Base-by-base conservation (phyloP, 306 rosid genomes). In the Argentina anserina region DNA sequence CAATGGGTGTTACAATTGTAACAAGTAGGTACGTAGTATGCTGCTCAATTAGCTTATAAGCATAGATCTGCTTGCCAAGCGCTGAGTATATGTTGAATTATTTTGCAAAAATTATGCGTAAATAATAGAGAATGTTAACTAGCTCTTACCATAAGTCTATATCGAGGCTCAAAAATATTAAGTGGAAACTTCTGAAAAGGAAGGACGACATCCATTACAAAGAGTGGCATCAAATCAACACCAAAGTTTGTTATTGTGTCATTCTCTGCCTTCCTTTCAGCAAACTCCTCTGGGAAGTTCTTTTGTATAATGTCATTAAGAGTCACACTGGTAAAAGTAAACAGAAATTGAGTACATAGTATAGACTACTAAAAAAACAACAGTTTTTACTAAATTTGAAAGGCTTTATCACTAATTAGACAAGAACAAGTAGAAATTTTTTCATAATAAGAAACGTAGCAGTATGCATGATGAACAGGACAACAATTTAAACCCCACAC, bases 151-250 rank as follows among this genome's bases (percentile, higher is more conserved):
- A 94, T 94, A 29, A 94, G 91, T 88, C 99, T 90, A 85, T 94
- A 94, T 31, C 96, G 99, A 49, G 99, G 96, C 82, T 94, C 99
- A 83, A 94, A 94, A 84, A 94, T 94, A 85, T 94, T 81, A 67
- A 94, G 93, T 7, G 95, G 93, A 65, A 94, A 90, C 82, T 84
- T 94, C 81, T 94, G 99, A 83, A 96, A 87, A 11, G 97, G 97
- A 62, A 94, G 81, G 76, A 91, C 96, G 69, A 88, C 99, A 81
- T 94, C 99, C 99, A 94, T 94, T 83, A 94, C 99, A 88, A 94
- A 94, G 59, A 94, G 99, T 70, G 99, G 99, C 75, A 94, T 85
- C 79, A 88, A 80, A 86, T 94, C 97, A 62, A 82, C 89, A 79
- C 96, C 96, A 64, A 70, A 36, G 70, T 80, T 87, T 65, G 84